Conservation (phyloP, 83 land plant genomes). For the Picea engelmannii region DNA sequence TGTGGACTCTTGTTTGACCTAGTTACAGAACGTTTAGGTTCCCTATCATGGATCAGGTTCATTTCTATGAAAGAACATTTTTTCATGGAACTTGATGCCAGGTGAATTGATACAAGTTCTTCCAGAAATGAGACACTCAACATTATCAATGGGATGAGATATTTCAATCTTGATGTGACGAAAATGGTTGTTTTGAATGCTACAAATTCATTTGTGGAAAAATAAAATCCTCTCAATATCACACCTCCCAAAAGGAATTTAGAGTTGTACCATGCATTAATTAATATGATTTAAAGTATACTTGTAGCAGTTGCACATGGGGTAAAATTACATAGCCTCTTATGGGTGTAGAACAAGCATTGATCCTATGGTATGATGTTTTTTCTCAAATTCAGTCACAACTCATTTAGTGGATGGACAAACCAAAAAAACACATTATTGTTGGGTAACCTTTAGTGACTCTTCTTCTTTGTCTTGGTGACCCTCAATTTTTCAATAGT, state of each 20-base stretch:
- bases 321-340: conserved; percentile 88
- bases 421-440: conserved; percentile 88
- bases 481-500: conserved; percentile 73
- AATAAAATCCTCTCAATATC: conserved; percentile 92
- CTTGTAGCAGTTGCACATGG: conserved; percentile 91
- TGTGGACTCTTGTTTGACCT: too few relatives aligned
- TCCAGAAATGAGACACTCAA: too few relatives aligned
- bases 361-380: conserved; percentile 96
- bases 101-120: too few relatives aligned
- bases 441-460: conserved; percentile 94
- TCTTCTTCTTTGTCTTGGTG: conserved; percentile 93
- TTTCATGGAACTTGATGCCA: too few relatives aligned
- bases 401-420: conserved; percentile 97
- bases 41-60: too few relatives aligned
- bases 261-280: conserved; percentile 92
- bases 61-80: too few relatives aligned
- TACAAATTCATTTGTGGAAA: conserved; percentile 93
- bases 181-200: too few relatives aligned
- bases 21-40: too few relatives aligned
- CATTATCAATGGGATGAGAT: too few relatives aligned
- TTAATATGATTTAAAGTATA: conserved; percentile 95
- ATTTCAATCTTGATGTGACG: too few relatives aligned
- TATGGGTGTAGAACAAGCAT: conserved; percentile 82
- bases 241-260: conserved; percentile 83
- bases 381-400: conserved; percentile 74